These are phyloP conservation scores for Chlorella sorokiniana DNA, from an alignment of 139 green algal species.

Conservation along the genomic window DNA sequence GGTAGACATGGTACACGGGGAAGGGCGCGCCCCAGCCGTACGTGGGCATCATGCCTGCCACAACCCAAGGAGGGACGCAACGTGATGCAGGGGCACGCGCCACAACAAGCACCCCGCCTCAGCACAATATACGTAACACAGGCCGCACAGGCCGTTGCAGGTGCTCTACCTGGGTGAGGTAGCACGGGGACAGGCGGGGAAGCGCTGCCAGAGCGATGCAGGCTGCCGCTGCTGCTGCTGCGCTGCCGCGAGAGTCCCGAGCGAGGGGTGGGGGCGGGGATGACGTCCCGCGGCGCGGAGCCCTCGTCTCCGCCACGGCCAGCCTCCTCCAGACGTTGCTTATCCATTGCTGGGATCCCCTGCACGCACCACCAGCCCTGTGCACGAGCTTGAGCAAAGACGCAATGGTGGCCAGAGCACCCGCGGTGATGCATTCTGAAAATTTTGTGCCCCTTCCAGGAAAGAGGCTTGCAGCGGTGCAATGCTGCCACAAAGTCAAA, in stretches of 20 bases:
- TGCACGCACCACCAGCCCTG: not conserved
- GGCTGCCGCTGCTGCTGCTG: conserved; percentile 24
- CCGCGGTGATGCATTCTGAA: too few species aligned
- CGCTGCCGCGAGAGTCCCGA: not conserved
- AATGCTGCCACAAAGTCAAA: too few species aligned
- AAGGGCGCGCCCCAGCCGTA: conserved; percentile 11
- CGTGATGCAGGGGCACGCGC: not conserved
- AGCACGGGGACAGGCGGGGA: not conserved
- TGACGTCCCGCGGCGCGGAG: not conserved
- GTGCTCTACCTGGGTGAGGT: conserved; percentile 4
- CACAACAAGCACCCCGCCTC: not conserved
- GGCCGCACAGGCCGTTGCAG: not conserved
- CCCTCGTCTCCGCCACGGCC: not conserved
- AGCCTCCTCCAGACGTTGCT: not conserved
- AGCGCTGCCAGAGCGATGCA: not conserved
- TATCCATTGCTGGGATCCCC: not conserved
- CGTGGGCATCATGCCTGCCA: conserved; percentile 18
- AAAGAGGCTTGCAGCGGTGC: too few species aligned
- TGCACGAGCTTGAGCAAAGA: not conserved
- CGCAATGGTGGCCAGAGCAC: too few species aligned
- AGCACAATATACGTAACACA: not conserved
- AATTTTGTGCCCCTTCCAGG: too few species aligned
- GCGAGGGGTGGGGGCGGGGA: conserved; percentile 1
- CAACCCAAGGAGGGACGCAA: not conserved
- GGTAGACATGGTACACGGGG: conserved; percentile 10